Base-by-base conservation (phyloP, 345 rosid species). In the Aquilaria malaccensis region DNA sequence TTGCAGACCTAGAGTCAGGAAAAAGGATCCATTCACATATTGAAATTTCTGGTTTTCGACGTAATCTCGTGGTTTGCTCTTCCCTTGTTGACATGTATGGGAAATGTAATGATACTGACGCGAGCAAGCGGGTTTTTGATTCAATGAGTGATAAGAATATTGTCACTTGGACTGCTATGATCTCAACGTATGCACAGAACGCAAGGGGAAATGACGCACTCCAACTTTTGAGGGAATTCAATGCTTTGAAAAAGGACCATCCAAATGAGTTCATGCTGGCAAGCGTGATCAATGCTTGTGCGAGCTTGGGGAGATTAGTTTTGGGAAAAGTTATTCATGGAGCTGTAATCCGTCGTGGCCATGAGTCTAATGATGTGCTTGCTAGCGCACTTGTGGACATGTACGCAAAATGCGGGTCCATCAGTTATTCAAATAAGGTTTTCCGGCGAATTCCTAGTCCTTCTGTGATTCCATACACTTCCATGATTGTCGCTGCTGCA, bases 61-160 rank as follows among this genome's bases (percentile, higher is more conserved):
- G 59, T 14, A 79, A 88, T 59, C 69, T 73, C 10, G 96, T 86
- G 69, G 86, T 84, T 33, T 80, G 77, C 49, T 84, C 96, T 65
- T 81, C 98, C 10, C 88, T 88, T 65, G 75, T 91, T 65, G 86
- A 86, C 61, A 91, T 91, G 96, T 91, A 88, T 56, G 97, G 97
- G 50, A 85, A 91, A 76, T 88, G 96, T 76, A 88, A 85, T 41
- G 87, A 83, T 13, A 79, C 83, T 29, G 84, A 79, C 43, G 68
- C 75, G 0, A 89, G 96, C 15, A 77, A 84, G 69, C 71, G 65
- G 78, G 88, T 86, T 76, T 91, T 88, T 41, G 71, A 88, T 71
- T 68, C 62, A 4, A 91, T 86, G 91, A 63, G 45, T 30, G 68
- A 6, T 68, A 81, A 74, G 73, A 86, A 88, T 61, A 67, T 91